Evolutionary conservation across 192 early-diverging fungal species (phyloP).

Genomic region (Pilaira anomala): DNA sequence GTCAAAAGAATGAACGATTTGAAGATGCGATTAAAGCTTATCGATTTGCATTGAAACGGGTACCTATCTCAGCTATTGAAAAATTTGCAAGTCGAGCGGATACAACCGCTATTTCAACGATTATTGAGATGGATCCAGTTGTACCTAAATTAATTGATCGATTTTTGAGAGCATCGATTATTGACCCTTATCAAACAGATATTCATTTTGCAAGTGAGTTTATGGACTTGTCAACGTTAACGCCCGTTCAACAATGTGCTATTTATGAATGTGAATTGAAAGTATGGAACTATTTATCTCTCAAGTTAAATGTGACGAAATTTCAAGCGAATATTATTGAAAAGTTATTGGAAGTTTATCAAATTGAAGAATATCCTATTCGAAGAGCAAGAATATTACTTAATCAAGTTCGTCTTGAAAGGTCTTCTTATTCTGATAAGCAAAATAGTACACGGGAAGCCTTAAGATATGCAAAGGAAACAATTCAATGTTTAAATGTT

Average conservation of each 20-base stretch:
- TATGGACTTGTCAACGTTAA: conserved; percentile 9
- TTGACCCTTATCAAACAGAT: conserved; percentile 11
- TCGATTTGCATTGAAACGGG: conserved; percentile 18
- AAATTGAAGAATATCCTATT: conserved; percentile 31
- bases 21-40: conserved; percentile 30
- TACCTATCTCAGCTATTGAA: conserved; percentile 16
- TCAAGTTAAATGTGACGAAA: conserved; percentile 14
- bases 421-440: not conserved
- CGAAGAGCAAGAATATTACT: conserved; percentile 36
- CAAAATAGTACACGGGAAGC: not conserved
- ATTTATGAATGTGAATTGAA: conserved; percentile 34
- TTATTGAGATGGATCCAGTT: conserved; percentile 17
- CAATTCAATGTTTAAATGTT: conserved; percentile 18
- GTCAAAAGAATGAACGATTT: conserved; percentile 26
- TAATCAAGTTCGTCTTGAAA: conserved; percentile 14
- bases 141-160: conserved; percentile 32
- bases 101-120: not conserved
- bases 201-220: conserved; percentile 2
- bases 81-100: conserved; percentile 16
- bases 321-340: conserved; percentile 30
- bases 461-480: conserved; percentile 26
- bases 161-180: conserved; percentile 22
- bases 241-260: conserved; percentile 6
- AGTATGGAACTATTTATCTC: conserved; percentile 11
- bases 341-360: conserved; percentile 30